These are phyloP conservation scores for Dovyalis caffra DNA, from an alignment of 345 rosid genomes.

Conservation along the genomic window DNA sequence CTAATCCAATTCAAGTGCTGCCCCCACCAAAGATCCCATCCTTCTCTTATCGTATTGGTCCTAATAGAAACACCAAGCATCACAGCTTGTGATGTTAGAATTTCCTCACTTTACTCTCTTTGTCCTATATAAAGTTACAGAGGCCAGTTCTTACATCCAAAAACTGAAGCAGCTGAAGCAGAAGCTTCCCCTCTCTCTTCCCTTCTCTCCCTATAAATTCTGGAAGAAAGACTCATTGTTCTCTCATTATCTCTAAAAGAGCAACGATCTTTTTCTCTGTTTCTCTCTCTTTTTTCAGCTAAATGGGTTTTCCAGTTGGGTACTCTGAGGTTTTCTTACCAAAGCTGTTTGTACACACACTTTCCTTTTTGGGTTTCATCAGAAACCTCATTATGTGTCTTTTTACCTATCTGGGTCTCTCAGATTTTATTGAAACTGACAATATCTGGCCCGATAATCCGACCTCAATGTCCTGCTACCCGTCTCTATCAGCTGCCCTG, in stretches of 20 bases:
- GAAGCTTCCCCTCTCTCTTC: constrained; percentile 29
- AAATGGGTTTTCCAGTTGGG: constrained; percentile 86
- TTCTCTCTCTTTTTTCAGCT: not conserved
- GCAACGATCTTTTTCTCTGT: not conserved
- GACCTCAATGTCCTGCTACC: constrained; percentile 32
- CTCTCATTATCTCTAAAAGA: not conserved
- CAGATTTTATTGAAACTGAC: constrained; percentile 76
- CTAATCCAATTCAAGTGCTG: not conserved
- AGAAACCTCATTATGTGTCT: constrained; percentile 50
- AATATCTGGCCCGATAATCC: constrained; percentile 50
- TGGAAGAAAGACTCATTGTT: not conserved
- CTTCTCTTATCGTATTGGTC: constrained; percentile 1
- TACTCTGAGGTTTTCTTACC: constrained; percentile 75
- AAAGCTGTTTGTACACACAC: constrained; percentile 60
- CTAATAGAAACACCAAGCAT: not conserved
- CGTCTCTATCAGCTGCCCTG: constrained; percentile 64
- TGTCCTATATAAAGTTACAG: not conserved
- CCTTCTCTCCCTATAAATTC: constrained; percentile 1
- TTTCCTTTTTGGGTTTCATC: constrained; percentile 61
- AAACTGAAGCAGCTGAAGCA: constrained; percentile 20
- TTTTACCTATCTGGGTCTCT: constrained; percentile 60
- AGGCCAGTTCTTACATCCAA: not conserved
- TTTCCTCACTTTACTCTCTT: not conserved
- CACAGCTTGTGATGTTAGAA: constrained; percentile 25
- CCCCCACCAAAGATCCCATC: not conserved